Evolutionary conservation across 306 rosid species (phyloP).

Genomic region (Medicago arabica): DNA sequence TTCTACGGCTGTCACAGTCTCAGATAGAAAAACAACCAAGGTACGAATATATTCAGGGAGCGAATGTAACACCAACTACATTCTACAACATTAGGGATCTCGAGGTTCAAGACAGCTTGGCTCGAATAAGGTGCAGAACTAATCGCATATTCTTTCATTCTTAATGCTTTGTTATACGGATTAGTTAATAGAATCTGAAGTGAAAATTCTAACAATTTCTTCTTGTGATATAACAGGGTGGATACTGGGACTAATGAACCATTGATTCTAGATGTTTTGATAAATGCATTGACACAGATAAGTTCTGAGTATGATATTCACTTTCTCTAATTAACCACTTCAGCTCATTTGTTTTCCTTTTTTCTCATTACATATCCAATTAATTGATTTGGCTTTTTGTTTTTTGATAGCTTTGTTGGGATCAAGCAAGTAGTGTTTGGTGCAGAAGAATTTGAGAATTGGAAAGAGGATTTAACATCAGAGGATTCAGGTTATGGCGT

Average conservation of each 20-base stretch:
- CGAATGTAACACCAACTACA: slow-evolving; percentile 75
- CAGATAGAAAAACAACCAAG: slow-evolving; percentile 72
- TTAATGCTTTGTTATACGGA: slow-evolving; percentile 27
- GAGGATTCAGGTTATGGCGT: slow-evolving; percentile 77
- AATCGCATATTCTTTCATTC: slow-evolving; percentile 4
- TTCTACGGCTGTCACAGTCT: slow-evolving; percentile 76
- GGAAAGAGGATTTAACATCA: slow-evolving; percentile 81
- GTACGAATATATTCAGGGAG: slow-evolving; percentile 81
- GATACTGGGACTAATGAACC: slow-evolving; percentile 88
- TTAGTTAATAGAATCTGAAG: neutral
- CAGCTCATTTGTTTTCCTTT: slow-evolving; percentile 25
- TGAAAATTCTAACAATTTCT: slow-evolving; percentile 34
- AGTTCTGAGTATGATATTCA: slow-evolving; percentile 83
- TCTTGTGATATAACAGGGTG: slow-evolving; percentile 61
- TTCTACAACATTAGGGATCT: slow-evolving; percentile 94
- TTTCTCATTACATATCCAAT: neutral
- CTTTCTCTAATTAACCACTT: slow-evolving; percentile 7
- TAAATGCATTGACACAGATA: slow-evolving; percentile 87
- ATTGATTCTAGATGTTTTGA: slow-evolving; percentile 77
- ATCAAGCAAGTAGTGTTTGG: slow-evolving; percentile 89
- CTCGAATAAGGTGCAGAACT: slow-evolving; percentile 73
- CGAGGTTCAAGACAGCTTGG: slow-evolving; percentile 92
- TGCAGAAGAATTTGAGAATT: slow-evolving; percentile 77
- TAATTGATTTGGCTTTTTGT: neutral
- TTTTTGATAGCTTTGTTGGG: slow-evolving; percentile 63